These are phyloP conservation scores for Fusarium buharicum DNA, from an alignment of 2,329 filamentous ascomycete genomes.

Conservation along the genomic window DNA sequence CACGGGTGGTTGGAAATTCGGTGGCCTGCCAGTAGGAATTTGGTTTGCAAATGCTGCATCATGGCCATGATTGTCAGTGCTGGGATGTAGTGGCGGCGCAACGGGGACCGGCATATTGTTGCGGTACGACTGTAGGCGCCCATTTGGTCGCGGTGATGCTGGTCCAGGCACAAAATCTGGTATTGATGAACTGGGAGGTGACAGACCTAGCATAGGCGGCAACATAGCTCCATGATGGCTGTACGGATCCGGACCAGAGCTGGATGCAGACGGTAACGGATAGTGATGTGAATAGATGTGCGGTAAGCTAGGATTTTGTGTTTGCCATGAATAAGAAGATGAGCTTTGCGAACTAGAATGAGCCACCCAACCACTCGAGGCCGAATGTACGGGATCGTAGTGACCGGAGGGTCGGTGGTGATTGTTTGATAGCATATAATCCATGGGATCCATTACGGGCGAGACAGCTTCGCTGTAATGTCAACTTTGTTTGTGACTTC, in stretches of 20 bases:
- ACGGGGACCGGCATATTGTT: slow-evolving; percentile 22
- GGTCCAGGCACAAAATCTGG: slow-evolving; percentile 28
- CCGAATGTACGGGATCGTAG: slow-evolving; percentile 46
- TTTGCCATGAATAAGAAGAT: slow-evolving; percentile 40
- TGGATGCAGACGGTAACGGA: slow-evolving; percentile 23
- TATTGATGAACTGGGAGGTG: slow-evolving; percentile 21
- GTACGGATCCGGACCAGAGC: slow-evolving; percentile 35
- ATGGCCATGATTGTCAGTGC: slow-evolving; percentile 15
- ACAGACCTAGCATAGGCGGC: slow-evolving; percentile 37
- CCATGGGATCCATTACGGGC: slow-evolving; percentile 45
- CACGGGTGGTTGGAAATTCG: slow-evolving; percentile 34
- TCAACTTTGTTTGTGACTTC: slow-evolving; percentile 3
- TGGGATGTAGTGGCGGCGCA: slow-evolving; percentile 12
- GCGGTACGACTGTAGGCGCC: slow-evolving; percentile 26
- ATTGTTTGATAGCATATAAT: slow-evolving; percentile 41
- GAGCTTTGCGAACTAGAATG: slow-evolving; percentile 37
- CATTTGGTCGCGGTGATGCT: slow-evolving; percentile 27
- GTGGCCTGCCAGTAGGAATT: slow-evolving; percentile 29
- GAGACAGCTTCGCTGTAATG: slow-evolving; percentile 15
- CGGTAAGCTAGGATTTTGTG: slow-evolving; percentile 31
- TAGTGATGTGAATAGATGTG: slow-evolving; percentile 37
- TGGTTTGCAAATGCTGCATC: slow-evolving; percentile 41
- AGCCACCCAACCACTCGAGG: slow-evolving; percentile 42
- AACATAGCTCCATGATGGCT: slow-evolving; percentile 38
- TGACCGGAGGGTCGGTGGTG: slow-evolving; percentile 38